A percentile compares a stretch with the other conserved stretches of the same genome.
Conservation (phyloP, 345 rosid species). For the Salix caprea region DNA sequence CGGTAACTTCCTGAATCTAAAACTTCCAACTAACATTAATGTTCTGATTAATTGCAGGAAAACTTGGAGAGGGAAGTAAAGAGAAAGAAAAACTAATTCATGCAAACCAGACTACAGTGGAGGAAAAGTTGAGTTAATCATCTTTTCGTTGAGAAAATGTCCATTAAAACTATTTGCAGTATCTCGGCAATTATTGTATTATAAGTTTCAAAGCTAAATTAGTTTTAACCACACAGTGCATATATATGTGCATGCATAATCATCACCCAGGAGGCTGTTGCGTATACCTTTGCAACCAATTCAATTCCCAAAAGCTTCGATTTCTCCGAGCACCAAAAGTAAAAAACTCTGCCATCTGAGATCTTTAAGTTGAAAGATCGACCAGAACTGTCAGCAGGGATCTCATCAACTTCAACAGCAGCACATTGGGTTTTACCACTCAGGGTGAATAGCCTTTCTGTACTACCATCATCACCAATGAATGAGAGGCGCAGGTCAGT, state of each 20-base stretch:
- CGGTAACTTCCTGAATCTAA: background rate
- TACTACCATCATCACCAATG: constrained; percentile 73
- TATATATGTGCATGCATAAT: background rate
- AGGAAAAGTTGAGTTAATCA: background rate
- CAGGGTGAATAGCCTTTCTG: constrained; percentile 62
- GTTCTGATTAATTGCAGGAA: background rate
- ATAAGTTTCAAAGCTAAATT: background rate
- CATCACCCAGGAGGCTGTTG: background rate
- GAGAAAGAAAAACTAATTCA: background rate
- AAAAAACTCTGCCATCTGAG: constrained; percentile 48
- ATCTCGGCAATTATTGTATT: background rate
- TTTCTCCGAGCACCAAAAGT: constrained; percentile 97
- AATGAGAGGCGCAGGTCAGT: constrained; percentile 79
- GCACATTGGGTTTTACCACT: constrained; percentile 45
- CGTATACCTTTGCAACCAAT: constrained; percentile 72
- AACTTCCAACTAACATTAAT: background rate
- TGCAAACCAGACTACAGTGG: background rate
- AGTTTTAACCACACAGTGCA: background rate
- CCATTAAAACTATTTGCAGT: background rate
- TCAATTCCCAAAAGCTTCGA: constrained; percentile 79
- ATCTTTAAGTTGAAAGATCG: constrained; percentile 68
- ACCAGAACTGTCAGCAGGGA: constrained; percentile 69
- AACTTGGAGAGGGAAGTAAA: background rate
- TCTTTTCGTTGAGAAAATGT: background rate
- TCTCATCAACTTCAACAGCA: constrained; percentile 54